Percentiles rank a stretch among this genome's conserved stretches.
These are phyloP conservation scores for Colletotrichum sublineola DNA, from an alignment of 2,329 filamentous ascomycete genomes.

Conservation along the genomic window DNA sequence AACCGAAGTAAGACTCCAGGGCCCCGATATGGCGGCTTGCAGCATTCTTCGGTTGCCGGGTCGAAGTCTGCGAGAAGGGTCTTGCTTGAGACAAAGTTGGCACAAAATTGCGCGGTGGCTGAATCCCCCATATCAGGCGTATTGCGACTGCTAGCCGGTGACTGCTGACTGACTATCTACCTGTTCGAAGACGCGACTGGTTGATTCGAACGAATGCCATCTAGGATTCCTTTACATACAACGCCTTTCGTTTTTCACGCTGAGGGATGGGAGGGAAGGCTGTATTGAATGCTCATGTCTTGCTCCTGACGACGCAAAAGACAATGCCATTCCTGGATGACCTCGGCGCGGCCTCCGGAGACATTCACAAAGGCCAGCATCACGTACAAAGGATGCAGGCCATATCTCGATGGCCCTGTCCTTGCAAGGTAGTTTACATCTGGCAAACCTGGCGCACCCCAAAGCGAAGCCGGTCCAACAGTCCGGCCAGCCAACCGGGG, in stretches of 20 bases:
- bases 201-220: slow-evolving; percentile 10
- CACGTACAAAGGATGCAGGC: slow-evolving; percentile 27
- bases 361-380: slow-evolving; percentile 20
- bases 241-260: background rate
- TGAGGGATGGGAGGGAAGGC: no score
- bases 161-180: background rate
- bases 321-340: slow-evolving; percentile 30
- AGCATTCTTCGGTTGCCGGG: slow-evolving; percentile 41
- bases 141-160: background rate
- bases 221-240: slow-evolving; percentile 9
- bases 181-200: slow-evolving; percentile 5
- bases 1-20: slow-evolving; percentile 35
- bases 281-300: slow-evolving; percentile 20
- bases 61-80: slow-evolving; percentile 34
- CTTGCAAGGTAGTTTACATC: background rate
- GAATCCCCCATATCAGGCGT: slow-evolving; percentile 8
- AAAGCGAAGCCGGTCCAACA: slow-evolving; percentile 22
- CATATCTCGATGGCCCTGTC: slow-evolving; percentile 11
- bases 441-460: slow-evolving; percentile 5
- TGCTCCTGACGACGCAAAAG: slow-evolving; percentile 11
- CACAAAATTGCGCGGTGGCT: slow-evolving; percentile 35
- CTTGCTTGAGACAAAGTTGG: slow-evolving; percentile 36
- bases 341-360: slow-evolving; percentile 11
- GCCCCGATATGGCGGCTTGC: slow-evolving; percentile 28
- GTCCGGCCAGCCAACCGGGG: slow-evolving; percentile 33